Conservation (phyloP, 169 alveolate genomes). For the Eimeria sp. region DNA sequence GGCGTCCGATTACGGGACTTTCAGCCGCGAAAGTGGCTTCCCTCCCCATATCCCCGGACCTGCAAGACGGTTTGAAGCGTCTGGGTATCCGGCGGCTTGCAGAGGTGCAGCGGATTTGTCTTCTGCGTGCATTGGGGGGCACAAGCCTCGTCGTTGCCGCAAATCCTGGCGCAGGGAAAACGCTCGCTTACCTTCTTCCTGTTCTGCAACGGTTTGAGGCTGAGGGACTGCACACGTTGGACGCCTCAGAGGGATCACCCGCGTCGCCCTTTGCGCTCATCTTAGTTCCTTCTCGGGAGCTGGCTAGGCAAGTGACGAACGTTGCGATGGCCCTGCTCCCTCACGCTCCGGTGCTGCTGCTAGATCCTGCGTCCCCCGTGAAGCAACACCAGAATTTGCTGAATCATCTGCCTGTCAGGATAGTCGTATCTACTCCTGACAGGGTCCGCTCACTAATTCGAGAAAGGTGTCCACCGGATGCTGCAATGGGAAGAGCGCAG, state of each 20-base stretch:
- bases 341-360: slow-evolving; percentile 43
- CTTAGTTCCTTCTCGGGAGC: slow-evolving; percentile 72
- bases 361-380: slow-evolving; percentile 61
- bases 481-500: slow-evolving; percentile 4
- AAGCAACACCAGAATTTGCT: slow-evolving; percentile 37
- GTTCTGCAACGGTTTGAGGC: slow-evolving; percentile 63
- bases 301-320: slow-evolving; percentile 56
- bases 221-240: background rate
- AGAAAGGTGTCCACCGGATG: background rate
- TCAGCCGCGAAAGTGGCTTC: slow-evolving; percentile 63
- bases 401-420: slow-evolving; percentile 8
- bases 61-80: slow-evolving; percentile 57
- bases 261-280: slow-evolving; percentile 30
- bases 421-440: slow-evolving; percentile 24
- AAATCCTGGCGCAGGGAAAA: slow-evolving; percentile 97
- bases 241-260: background rate
- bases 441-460: slow-evolving; percentile 14
- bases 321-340: slow-evolving; percentile 71
- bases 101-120: slow-evolving; percentile 52
- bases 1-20: slow-evolving; percentile 21
- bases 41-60: slow-evolving; percentile 38
- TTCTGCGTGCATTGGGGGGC: slow-evolving; percentile 72
- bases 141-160: slow-evolving; percentile 87
- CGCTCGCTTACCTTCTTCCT: slow-evolving; percentile 95
- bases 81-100: slow-evolving; percentile 40